Conservation (phyloP, 805 yeast species). For the Hanseniaspora nectarophila region DNA sequence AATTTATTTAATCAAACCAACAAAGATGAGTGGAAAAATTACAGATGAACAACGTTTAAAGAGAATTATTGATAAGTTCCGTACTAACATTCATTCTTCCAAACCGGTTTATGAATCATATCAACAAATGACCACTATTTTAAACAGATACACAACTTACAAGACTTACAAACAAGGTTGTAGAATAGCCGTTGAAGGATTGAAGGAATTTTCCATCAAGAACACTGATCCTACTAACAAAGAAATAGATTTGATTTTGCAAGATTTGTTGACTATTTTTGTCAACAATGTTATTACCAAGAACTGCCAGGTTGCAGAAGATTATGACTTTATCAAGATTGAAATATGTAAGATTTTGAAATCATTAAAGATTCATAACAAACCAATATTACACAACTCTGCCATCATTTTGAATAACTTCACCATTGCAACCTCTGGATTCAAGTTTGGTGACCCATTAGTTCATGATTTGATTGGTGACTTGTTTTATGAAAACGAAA, state of each 20-base stretch:
- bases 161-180: slow-evolving; percentile 37
- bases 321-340: slow-evolving; percentile 43
- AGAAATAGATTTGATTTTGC: slow-evolving; percentile 13
- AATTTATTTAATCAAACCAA: too few species aligned
- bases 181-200: slow-evolving; percentile 11
- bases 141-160: slow-evolving; percentile 65
- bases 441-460: slow-evolving; percentile 58
- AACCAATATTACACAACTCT: slow-evolving; percentile 5
- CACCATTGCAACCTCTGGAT: slow-evolving; percentile 9
- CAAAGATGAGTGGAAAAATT: slow-evolving; percentile 50
- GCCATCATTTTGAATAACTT: slow-evolving; percentile 11
- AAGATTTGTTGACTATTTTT: slow-evolving; percentile 9
- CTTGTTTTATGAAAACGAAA: slow-evolving; percentile 42
- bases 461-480: slow-evolving; percentile 64
- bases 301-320: slow-evolving; percentile 49
- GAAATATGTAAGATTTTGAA: slow-evolving; percentile 20
- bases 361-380: slow-evolving; percentile 4
- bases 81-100: slow-evolving; percentile 21
- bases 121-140: slow-evolving; percentile 82
- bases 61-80: slow-evolving; percentile 12
- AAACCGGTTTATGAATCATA: slow-evolving; percentile 69
- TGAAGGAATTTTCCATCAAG: slow-evolving; percentile 13
- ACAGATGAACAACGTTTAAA: slow-evolving; percentile 56
- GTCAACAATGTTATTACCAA: slow-evolving; percentile 12
- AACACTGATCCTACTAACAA: slow-evolving; percentile 10